Percentiles rank a stretch among this genome's conserved stretches.
Conservation (phyloP, 2,329 filamentous ascomycete genomes). For the Geoglossum cookeanum region DNA sequence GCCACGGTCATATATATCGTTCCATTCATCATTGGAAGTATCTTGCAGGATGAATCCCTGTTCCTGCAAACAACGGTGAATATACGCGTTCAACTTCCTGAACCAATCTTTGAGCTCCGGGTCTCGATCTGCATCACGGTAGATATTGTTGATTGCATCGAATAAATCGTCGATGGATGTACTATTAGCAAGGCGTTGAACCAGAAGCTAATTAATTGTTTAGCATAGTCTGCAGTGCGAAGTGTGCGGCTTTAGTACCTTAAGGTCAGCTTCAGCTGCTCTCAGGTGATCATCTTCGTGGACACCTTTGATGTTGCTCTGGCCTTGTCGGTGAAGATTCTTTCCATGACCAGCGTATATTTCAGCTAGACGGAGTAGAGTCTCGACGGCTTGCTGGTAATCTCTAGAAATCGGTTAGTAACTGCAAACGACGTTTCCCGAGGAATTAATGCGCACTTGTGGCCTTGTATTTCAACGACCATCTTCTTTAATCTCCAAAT, state of each 20-base stretch:
- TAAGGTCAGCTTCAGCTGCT: conserved; percentile 60
- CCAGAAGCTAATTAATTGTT: conserved; percentile 41
- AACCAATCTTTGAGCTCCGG: conserved; percentile 83
- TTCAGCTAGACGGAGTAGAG: conserved; percentile 67
- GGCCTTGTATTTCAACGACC: conserved; percentile 88
- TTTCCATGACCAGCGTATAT: conserved; percentile 62
- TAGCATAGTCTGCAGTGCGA: conserved; percentile 6
- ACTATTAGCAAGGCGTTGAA: conserved; percentile 90
- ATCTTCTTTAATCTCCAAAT: conserved; percentile 95
- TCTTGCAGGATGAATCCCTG: conserved; percentile 85
- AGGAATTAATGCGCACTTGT: conserved; percentile 24
- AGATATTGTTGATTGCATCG: conserved; percentile 67
- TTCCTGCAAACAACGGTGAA: conserved; percentile 69
- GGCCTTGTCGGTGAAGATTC: conserved; percentile 41
- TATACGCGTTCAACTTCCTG: conserved; percentile 53
- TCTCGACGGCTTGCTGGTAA: conserved; percentile 74
- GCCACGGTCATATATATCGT: conserved; percentile 66
- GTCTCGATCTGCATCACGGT: conserved; percentile 70
- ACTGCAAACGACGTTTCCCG: neutral
- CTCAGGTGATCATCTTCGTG: conserved; percentile 44
- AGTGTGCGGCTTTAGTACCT: conserved; percentile 28
- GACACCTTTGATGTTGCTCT: conserved; percentile 53
- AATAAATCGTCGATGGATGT: conserved; percentile 79
- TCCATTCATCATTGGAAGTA: conserved; percentile 60
- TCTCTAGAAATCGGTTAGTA: conserved; percentile 13